Evolutionary conservation across 2,329 filamentous ascomycete species (phyloP).

Genomic region (Alternaria sp.): DNA sequence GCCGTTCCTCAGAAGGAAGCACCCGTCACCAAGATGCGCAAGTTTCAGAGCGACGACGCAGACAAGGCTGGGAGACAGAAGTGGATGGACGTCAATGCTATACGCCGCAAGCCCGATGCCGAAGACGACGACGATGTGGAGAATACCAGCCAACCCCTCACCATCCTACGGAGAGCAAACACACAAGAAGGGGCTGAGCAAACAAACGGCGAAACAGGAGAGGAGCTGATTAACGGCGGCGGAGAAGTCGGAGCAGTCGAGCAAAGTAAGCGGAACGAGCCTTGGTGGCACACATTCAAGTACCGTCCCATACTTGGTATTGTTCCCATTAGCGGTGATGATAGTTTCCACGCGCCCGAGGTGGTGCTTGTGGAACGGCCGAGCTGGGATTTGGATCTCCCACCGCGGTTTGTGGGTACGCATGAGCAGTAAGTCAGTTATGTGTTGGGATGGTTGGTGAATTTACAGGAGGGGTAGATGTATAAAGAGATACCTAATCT

Average conservation of each 20-base stretch:
- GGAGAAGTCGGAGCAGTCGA: constrained; percentile 25
- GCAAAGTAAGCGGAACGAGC: constrained; percentile 27
- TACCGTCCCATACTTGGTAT: constrained; percentile 91
- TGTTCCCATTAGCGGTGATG: constrained; percentile 57
- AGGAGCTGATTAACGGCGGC: constrained; percentile 14
- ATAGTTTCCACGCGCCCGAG: constrained; percentile 64
- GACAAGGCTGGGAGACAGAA: constrained; percentile 28
- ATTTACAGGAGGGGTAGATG: not conserved
- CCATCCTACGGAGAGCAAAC: constrained; percentile 33
- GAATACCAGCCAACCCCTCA: constrained; percentile 37
- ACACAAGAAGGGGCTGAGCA: constrained; percentile 26
- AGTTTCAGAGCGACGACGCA: constrained; percentile 51
- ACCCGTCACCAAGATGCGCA: constrained; percentile 57
- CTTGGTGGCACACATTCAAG: constrained; percentile 85
- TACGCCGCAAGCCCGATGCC: constrained; percentile 29
- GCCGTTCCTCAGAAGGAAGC: constrained; percentile 55
- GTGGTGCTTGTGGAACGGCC: constrained; percentile 89
- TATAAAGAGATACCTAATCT: constrained; percentile 1
- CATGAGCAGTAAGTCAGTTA: constrained; percentile 36
- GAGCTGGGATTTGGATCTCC: constrained; percentile 79
- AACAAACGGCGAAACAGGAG: constrained; percentile 19
- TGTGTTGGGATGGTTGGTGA: not conserved
- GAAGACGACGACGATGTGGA: constrained; percentile 38
- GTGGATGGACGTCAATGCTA: constrained; percentile 38
- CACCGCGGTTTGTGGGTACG: constrained; percentile 63